Base-by-base conservation (phyloP, 208 protist genomes). In the Acanthamoeba culbertsoni region DNA sequence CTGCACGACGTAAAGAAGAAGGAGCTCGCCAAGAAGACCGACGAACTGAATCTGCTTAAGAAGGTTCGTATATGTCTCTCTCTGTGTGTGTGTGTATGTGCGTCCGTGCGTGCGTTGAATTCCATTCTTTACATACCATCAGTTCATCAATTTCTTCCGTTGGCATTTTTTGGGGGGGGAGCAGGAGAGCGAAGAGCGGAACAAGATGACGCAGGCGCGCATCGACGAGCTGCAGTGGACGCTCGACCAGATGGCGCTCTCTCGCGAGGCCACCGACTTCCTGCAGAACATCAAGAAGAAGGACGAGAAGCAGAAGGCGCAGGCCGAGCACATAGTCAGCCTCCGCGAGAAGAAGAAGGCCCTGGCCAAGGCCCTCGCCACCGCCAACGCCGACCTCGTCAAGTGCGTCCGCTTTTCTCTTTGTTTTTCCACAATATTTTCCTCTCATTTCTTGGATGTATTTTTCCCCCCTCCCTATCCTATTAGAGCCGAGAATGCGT, bases 331-430 rank as follows among this genome's bases (percentile, higher is more conserved):
- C 51, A 88, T 88, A 40, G 37, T 31, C 23, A 57, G 53, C 16
- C 46, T 88, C 28, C 45, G 79, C 7, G 79, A 88, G 53, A 88
- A 88, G 79, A 88, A 88, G 33, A 88, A 63, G 53, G 79, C 79
- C 1, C 45, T 57, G 28, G 79, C 79, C 79, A 57, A 88, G 79
- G 79, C 79, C 20, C 79, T 88, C 45, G 18, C 45, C n/a, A 63
- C 79, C 48, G 53, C 79, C n/a, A 57, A 88, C 45, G 53, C 51
- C 10, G 79, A 88, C 18, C 53, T 88, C 33, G 45, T 88, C 45
- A 88, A 63, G 79, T 88, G 28, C 79, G 10, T 79, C 53, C 2
- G 20, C 53, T 62, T n/a, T 62, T 3, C 53, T 42, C 33, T 73
- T 8, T 73, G 35, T 2, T 37, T 2, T 42, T 73, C 2, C 63